Evolutionary conservation across 495 filamentous ascomycete genomes (phyloP).

Genomic region (Talaromyces stipitatus): DNA sequence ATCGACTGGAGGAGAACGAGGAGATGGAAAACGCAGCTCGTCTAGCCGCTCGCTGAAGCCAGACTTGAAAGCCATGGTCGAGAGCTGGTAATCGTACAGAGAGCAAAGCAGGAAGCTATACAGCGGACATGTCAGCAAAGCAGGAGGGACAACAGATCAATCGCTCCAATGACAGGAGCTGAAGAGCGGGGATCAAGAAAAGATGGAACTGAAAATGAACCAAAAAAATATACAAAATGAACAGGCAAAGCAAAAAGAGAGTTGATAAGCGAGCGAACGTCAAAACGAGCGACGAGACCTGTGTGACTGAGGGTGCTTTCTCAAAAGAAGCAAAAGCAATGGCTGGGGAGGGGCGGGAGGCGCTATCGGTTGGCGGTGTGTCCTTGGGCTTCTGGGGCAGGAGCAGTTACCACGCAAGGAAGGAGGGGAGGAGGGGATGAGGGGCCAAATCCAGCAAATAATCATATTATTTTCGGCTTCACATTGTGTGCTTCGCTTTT

Average conservation of each 20-base stretch:
- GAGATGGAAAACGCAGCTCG: constrained; percentile 70
- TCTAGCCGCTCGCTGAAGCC: constrained; percentile 59
- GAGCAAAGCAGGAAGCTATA: background rate
- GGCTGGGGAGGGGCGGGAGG: constrained; percentile 4
- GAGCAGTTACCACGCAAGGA: background rate
- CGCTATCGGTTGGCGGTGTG: constrained; percentile 5
- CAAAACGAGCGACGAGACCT: background rate
- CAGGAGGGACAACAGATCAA: constrained; percentile 17
- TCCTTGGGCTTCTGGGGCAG: background rate
- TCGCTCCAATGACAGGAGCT: background rate
- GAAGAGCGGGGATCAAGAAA: constrained; percentile 18
- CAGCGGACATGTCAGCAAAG: constrained; percentile 5
- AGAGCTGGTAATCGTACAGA: background rate
- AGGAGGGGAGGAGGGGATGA: background rate
- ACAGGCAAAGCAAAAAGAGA: background rate
- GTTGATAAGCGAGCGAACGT: background rate
- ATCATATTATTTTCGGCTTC: background rate
- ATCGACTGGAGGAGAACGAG: constrained; percentile 65
- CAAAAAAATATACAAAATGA: constrained; percentile 11
- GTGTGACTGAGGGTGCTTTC: background rate
- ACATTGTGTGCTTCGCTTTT: background rate
- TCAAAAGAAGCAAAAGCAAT: background rate
- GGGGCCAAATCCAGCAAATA: constrained; percentile 1
- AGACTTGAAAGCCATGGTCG: constrained; percentile 59
- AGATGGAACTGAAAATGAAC: constrained; percentile 18